These are phyloP conservation scores for Mortierella hygrophila DNA, from an alignment of 192 early-diverging fungal genomes.

Conservation along the genomic window DNA sequence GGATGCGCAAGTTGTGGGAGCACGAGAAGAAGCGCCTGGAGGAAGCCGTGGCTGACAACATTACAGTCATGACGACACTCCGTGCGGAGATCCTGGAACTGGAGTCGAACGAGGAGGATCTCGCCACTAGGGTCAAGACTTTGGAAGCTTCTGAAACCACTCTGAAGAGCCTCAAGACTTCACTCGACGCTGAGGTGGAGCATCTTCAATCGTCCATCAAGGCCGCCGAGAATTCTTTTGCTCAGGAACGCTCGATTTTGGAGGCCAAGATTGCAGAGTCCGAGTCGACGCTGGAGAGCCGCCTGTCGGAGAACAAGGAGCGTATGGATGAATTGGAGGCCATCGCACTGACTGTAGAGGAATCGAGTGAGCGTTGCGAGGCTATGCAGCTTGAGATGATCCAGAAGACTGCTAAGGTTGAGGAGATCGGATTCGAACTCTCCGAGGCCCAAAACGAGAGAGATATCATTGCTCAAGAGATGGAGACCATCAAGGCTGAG, in stretches of 20 bases:
- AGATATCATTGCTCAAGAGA: slow-evolving; percentile 45
- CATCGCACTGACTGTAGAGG: slow-evolving; percentile 49
- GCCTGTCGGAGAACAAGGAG: slow-evolving; percentile 33
- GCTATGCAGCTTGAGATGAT: slow-evolving; percentile 56
- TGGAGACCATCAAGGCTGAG: slow-evolving; percentile 28
- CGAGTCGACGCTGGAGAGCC: slow-evolving; percentile 15
- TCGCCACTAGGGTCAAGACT: slow-evolving; percentile 21
- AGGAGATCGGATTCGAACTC: slow-evolving; percentile 48
- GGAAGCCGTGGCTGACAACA: slow-evolving; percentile 51
- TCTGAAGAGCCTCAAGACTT: slow-evolving; percentile 17
- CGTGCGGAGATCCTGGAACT: slow-evolving; percentile 59
- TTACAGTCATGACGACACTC: slow-evolving; percentile 50
- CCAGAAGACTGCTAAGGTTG: slow-evolving; percentile 55
- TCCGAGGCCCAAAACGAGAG: slow-evolving; percentile 46
- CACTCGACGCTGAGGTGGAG: slow-evolving; percentile 18
- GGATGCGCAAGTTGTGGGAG: slow-evolving; percentile 65
- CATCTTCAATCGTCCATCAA: slow-evolving; percentile 5
- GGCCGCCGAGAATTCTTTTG: slow-evolving; percentile 14
- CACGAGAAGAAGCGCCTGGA: slow-evolving; percentile 62
- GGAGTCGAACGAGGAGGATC: slow-evolving; percentile 54
- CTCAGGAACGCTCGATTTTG: slow-evolving; percentile 11
- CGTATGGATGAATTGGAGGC: slow-evolving; percentile 44
- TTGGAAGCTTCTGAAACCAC: slow-evolving; percentile 14
- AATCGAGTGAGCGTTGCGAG: slow-evolving; percentile 57
- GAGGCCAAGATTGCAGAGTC: slow-evolving; percentile 29